phyloP scores from a whole-genome alignment of 495 filamentous ascomycete species.

The Staphylotrichum longicolle region DNA sequence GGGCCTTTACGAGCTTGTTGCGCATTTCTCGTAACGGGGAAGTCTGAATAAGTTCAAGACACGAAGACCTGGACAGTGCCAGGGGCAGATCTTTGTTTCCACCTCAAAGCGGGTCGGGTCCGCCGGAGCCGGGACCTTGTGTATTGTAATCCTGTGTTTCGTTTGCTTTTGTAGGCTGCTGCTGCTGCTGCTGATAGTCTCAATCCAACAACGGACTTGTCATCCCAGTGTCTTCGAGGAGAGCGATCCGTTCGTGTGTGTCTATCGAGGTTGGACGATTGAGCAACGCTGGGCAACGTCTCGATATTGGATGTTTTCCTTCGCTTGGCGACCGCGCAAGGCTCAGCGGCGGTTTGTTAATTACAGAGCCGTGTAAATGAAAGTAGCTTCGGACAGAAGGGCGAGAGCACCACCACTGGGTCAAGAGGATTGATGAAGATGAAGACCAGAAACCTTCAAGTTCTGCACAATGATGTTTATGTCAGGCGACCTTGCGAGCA shows the following conservation, averaged over 20 bases:
- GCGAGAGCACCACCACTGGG: background rate
- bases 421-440: no score
- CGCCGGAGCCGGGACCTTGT: background rate
- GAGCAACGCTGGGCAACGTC: background rate
- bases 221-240: no score
- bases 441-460: background rate
- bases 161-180: background rate
- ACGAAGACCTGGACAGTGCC: slow-evolving; percentile 9
- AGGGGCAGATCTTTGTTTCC: slow-evolving; percentile 9
- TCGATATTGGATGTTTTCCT: slow-evolving; percentile 10
- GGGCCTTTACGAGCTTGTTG: slow-evolving; percentile 39
- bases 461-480: background rate
- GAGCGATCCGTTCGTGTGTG: background rate
- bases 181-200: background rate
- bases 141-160: background rate
- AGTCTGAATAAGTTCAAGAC: slow-evolving; percentile 9
- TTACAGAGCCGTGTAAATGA: slow-evolving; percentile 1
- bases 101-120: slow-evolving; percentile 14
- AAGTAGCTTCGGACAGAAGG: background rate
- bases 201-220: background rate
- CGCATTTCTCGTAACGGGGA: slow-evolving; percentile 38
- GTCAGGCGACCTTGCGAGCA: background rate
- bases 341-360: background rate
- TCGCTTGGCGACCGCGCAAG: slow-evolving; percentile 13
- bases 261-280: background rate